phyloP scores from a whole-genome alignment of 2,329 filamentous ascomycete genomes.

The Dryadomyces sulphureus region DNA sequence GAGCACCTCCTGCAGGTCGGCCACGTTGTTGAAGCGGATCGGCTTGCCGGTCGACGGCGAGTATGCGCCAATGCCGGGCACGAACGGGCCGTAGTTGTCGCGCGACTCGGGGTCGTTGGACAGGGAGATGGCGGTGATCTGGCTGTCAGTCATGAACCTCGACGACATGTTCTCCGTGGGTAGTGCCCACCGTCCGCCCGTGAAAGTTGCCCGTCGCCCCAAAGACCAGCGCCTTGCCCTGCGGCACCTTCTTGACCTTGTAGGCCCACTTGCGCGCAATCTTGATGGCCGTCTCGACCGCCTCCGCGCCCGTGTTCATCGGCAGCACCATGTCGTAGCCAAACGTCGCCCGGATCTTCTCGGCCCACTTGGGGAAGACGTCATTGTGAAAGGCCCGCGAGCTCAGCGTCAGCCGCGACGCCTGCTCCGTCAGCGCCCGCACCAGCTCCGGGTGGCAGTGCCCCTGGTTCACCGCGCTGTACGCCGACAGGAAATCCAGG shows the following conservation, averaged over 20 bases:
- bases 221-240: slow-evolving; percentile 73
- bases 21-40: slow-evolving; percentile 76
- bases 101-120: slow-evolving; percentile 91
- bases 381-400: slow-evolving; percentile 97
- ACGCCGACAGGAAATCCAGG: slow-evolving; percentile 94
- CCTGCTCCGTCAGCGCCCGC: slow-evolving; percentile 80
- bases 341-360: slow-evolving; percentile 79
- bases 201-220: slow-evolving; percentile 89
- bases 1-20: slow-evolving; percentile 64
- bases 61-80: slow-evolving; percentile 70
- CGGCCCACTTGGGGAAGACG: slow-evolving; percentile 89
- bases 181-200: slow-evolving; percentile 63
- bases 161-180: too few relatives aligned
- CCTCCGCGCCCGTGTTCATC: slow-evolving; percentile 96
- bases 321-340: slow-evolving; percentile 96
- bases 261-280: slow-evolving; percentile 96
- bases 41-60: slow-evolving; percentile 61
- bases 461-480: slow-evolving; percentile 95
- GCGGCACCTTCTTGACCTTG: slow-evolving; percentile 81
- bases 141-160: not conserved
- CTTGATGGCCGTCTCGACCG: slow-evolving; percentile 91
- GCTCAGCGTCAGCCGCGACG: slow-evolving; percentile 75
- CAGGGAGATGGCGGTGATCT: slow-evolving; percentile 91
- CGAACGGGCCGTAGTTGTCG: slow-evolving; percentile 92
- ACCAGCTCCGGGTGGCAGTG: slow-evolving; percentile 96